Conservation (phyloP, 2,329 filamentous ascomycete species). For the Fusarium sp. region DNA sequence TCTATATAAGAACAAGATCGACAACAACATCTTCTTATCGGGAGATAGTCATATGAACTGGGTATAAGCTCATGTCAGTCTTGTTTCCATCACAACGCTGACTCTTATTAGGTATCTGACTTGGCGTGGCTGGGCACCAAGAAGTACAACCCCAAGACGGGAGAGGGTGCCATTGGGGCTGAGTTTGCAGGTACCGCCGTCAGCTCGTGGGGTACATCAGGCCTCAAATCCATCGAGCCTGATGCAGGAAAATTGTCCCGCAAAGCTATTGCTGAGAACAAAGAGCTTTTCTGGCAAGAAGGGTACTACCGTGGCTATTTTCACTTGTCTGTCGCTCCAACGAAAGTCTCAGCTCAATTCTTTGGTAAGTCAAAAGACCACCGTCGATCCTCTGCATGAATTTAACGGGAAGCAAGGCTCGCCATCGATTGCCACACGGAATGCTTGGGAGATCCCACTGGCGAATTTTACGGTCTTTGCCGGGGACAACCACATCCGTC, state of each 20-base stretch:
- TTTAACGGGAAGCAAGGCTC: neutral
- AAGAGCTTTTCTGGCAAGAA: conserved; percentile 1
- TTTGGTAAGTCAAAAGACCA: neutral
- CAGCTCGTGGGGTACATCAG: neutral
- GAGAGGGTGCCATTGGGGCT: neutral
- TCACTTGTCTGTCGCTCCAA: neutral
- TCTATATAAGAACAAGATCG: neutral
- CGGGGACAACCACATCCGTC: neutral
- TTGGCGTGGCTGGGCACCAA: neutral
- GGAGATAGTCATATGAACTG: conserved; percentile 10
- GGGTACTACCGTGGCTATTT: neutral
- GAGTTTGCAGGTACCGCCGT: conserved; percentile 1
- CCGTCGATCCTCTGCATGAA: fast-evolving
- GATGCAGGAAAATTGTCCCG: neutral
- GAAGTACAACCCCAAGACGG: neutral
- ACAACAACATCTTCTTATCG: neutral
- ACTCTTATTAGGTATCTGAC: neutral
- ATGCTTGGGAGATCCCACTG: neutral
- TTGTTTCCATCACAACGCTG: neutral
- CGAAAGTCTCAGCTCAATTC: neutral
- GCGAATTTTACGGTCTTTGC: neutral
- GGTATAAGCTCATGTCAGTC: neutral
- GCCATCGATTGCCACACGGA: neutral
- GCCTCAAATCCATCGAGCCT: neutral
- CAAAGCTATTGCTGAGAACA: neutral